Base-by-base conservation (phyloP, 805 yeast species). In the Dipodascopsis uninucleata region DNA sequence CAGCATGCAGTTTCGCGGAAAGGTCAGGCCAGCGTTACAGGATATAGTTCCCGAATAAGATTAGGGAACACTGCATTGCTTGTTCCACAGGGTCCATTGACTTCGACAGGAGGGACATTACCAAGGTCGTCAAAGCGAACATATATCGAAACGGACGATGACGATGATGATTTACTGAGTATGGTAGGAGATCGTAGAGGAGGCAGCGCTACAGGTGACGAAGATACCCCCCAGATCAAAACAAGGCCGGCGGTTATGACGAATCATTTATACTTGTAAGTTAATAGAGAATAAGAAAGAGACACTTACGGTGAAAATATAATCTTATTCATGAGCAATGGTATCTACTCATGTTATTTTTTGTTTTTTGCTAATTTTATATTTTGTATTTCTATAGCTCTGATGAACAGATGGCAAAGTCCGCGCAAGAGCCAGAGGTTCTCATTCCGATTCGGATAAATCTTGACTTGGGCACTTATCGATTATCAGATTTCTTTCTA, bases 401-500 rank as follows among this genome's bases (percentile, higher is more conserved):
- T 7, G 69, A 69, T 17, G 59, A 58, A 39, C 65, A 66, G 43
- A 50, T 65, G 23, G 58, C 60, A 14, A 70, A 67, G 31, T 59
- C 71, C 2, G 67, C 71, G 2, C 78, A 75, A 22, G 55, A 36
- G 25, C 68, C 63, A 20, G 71, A 68, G 49, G 57, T 68, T 6
- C 65, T 82, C 33, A 74, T 85, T n/a, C 94, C 94, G 0, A 74
- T 84, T 20, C 74, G 81, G 42, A 61, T 85, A 36, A 72, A 73
- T 41, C 61, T 84, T 31, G 90, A 82, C 47, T 70, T 75, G 49
- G 78, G 77, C 41, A 73, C 74, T 23, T 64, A 56, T 48, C 59
- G 70, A 59, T 69, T 85, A 18, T 76, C 75, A 14, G 94, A 84
- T 58, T 75, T 77, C 46, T 77, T 84, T 56, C 68, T 84, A 74